phyloP scores from a whole-genome alignment of 2,329 filamentous ascomycete species.

The Aspergillus novoparasiticus region DNA sequence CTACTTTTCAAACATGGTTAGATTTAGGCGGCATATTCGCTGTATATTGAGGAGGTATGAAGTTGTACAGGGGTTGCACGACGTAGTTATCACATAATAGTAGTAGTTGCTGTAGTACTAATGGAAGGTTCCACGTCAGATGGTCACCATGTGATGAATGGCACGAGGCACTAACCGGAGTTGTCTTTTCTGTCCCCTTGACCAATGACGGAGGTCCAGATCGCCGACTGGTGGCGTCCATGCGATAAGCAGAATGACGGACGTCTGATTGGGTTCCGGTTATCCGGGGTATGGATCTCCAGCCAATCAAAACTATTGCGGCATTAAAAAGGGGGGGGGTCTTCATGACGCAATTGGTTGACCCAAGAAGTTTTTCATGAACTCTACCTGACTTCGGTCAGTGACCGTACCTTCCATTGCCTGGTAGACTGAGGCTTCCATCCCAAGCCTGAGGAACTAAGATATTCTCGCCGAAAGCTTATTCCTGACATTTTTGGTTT shows the following conservation, averaged over 20 bases:
- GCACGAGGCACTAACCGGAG: neutral
- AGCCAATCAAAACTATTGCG: neutral
- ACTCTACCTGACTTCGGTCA: too few relatives aligned
- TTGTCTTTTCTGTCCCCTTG: neutral
- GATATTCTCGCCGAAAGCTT: neutral
- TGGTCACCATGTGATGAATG: neutral
- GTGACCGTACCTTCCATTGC: too few relatives aligned
- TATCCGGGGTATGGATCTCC: slow-evolving; percentile 7
- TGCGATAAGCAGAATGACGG: neutral
- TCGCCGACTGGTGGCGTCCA: neutral
- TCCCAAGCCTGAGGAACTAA: neutral
- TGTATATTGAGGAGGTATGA: too few relatives aligned
- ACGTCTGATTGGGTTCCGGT: neutral
- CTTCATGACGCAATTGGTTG: slow-evolving; percentile 11
- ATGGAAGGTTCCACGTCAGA: neutral
- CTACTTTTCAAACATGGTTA: too few relatives aligned
- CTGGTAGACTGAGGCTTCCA: too few relatives aligned
- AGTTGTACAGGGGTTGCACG: too few relatives aligned
- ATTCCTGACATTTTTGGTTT: neutral
- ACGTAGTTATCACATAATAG: too few relatives aligned
- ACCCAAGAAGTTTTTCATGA: neutral
- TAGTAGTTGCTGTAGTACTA: neutral
- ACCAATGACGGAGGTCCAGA: neutral
- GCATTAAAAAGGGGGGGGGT: neutral
- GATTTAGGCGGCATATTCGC: too few relatives aligned